These are phyloP conservation scores for Verticillium longisporum DNA, from an alignment of 2,329 filamentous ascomycete species.

Conservation along the genomic window DNA sequence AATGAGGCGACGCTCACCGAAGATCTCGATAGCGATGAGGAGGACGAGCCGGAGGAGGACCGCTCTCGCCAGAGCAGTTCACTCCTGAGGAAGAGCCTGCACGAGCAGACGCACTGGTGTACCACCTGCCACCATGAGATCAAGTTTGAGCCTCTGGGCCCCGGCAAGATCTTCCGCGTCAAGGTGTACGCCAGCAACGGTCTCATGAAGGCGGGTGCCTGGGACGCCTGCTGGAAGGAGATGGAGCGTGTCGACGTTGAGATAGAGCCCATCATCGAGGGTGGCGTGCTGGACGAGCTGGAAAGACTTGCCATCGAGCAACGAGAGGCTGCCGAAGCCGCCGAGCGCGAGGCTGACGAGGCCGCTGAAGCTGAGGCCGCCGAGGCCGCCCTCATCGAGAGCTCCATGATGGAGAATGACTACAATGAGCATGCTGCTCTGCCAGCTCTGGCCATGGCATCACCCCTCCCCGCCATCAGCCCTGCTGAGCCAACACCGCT, in stretches of 20 bases:
- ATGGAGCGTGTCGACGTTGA: slow-evolving; percentile 99
- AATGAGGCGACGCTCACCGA: slow-evolving; percentile 37
- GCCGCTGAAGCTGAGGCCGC: neutral
- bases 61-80: slow-evolving; percentile 16
- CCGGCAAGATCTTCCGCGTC: slow-evolving; percentile 61
- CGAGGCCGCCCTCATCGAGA: neutral
- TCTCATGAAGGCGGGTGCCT: slow-evolving; percentile 84
- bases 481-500: slow-evolving; percentile 2
- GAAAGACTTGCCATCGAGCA: slow-evolving; percentile 44
- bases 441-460: neutral
- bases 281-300: slow-evolving; percentile 49
- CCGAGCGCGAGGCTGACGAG: slow-evolving; percentile 1
- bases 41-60: slow-evolving; percentile 23
- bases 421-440: neutral
- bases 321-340: slow-evolving; percentile 22
- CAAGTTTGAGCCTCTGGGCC: slow-evolving; percentile 44
- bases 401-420: neutral
- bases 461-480: neutral
- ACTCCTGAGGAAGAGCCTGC: neutral
- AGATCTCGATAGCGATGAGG: slow-evolving; percentile 39
- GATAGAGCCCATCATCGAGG: slow-evolving; percentile 66
- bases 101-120: slow-evolving; percentile 45
- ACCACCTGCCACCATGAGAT: slow-evolving; percentile 49
- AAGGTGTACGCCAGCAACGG: slow-evolving; percentile 95
- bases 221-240: slow-evolving; percentile 90